phyloP scores from a whole-genome alignment of 2,329 filamentous ascomycete genomes.

The Escovopsis sp. region DNA sequence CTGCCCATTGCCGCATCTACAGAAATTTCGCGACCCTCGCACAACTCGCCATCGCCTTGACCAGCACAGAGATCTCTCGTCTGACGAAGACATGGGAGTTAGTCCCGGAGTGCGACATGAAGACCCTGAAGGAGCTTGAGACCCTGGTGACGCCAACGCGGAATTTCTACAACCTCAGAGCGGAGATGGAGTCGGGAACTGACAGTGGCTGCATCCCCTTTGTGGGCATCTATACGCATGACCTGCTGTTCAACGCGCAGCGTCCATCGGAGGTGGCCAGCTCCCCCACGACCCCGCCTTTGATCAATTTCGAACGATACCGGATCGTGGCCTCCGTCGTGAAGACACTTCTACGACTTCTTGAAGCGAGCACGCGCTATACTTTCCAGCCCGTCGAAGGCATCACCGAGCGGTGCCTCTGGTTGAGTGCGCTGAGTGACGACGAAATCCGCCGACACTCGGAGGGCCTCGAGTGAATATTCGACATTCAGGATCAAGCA shows the following conservation, averaged over 20 bases:
- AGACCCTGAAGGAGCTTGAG: conserved; percentile 55
- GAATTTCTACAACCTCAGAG: conserved; percentile 63
- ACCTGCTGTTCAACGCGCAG: conserved; percentile 69
- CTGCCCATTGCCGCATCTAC: conserved; percentile 56
- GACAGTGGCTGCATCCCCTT: conserved; percentile 71
- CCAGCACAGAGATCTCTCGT: conserved; percentile 56
- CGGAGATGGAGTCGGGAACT: conserved; percentile 59
- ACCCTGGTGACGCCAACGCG: conserved; percentile 58
- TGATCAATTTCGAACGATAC: conserved; percentile 75
- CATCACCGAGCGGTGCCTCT: conserved; percentile 67
- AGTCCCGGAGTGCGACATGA: conserved; percentile 49
- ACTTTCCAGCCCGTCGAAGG: conserved; percentile 60
- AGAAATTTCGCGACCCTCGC: conserved; percentile 77
- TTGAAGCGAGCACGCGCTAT: conserved; percentile 66
- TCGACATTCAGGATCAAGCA: background rate
- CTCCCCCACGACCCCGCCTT: conserved; percentile 48
- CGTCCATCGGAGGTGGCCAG: conserved; percentile 60
- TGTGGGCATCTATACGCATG: conserved; percentile 71
- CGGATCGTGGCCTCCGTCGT: conserved; percentile 62
- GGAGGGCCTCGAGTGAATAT: conserved; percentile 28
- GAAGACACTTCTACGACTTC: conserved; percentile 63
- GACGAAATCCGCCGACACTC: conserved; percentile 52
- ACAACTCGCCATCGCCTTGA: conserved; percentile 63
- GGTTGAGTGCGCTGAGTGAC: conserved; percentile 64
- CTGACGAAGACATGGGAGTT: conserved; percentile 57